Percentiles rank a stretch among this genome's conserved stretches.
Conservation (phyloP, 1,139 yeast species). For the Lodderomyces oxycetoniae region DNA sequence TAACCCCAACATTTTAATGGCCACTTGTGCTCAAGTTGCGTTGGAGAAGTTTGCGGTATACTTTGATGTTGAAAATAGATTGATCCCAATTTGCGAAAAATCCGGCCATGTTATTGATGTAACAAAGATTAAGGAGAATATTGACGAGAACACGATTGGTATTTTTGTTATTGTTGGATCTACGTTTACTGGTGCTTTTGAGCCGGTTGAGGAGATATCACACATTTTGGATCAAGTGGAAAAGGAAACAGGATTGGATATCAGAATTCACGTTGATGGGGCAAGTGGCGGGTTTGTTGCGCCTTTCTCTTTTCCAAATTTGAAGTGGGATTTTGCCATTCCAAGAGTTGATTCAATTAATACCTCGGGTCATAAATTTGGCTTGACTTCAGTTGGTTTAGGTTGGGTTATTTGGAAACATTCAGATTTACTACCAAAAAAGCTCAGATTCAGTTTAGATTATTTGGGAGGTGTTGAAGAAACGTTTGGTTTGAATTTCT, state of each 20-base stretch:
- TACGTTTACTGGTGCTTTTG: constrained; percentile 91
- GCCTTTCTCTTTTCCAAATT: constrained; percentile 72
- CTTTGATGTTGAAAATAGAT: constrained; percentile 83
- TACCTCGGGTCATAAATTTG: constrained; percentile 94
- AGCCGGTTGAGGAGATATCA: constrained; percentile 61
- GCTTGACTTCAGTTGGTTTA: constrained; percentile 82
- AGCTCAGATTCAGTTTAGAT: constrained; percentile 69
- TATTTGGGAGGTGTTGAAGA: constrained; percentile 89
- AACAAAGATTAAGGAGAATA: constrained; percentile 50
- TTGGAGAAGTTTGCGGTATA: constrained; percentile 90
- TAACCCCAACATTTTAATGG: constrained; percentile 86
- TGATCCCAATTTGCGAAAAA: constrained; percentile 58
- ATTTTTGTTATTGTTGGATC: constrained; percentile 85
- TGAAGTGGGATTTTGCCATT: constrained; percentile 77
- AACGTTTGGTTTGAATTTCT: constrained; percentile 80
- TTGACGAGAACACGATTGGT: constrained; percentile 93
- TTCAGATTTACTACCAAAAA: constrained; percentile 57
- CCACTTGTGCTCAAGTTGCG: constrained; percentile 93
- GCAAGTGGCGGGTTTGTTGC: constrained; percentile 90
- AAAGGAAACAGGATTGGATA: constrained; percentile 57
- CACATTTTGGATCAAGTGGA: constrained; percentile 64
- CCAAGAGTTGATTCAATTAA: constrained; percentile 75
- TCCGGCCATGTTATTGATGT: constrained; percentile 65
- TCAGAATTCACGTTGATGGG: constrained; percentile 90
- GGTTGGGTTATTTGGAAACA: constrained; percentile 92